Conservation (phyloP, 2,329 filamentous ascomycete species). For the Colletotrichum euphorbiae region DNA sequence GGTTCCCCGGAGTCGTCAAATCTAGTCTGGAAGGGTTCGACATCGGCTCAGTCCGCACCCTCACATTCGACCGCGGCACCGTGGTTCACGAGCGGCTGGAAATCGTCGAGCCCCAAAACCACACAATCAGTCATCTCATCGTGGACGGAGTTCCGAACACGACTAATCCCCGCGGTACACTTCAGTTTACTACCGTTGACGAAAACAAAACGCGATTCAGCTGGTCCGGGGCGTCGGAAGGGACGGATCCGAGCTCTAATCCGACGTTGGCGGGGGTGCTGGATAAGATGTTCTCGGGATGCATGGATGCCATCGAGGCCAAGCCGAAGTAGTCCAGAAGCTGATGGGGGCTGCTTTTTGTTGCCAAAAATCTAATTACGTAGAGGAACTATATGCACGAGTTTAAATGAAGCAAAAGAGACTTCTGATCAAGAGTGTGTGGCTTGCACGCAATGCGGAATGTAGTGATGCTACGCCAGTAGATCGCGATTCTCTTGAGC, state of each 20-base stretch:
- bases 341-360: not conserved
- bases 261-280: constrained; percentile 1
- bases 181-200: not conserved
- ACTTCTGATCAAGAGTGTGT: not conserved
- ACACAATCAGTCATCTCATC: constrained; percentile 21
- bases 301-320: constrained; percentile 9
- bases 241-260: constrained; percentile 20
- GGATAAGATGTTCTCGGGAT: constrained; percentile 18
- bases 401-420: not conserved
- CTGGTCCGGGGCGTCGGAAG: constrained; percentile 16
- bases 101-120: constrained; percentile 15
- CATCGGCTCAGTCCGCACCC: constrained; percentile 14
- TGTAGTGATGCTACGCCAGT: too few relatives aligned
- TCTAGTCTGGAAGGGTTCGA: constrained; percentile 26
- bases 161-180: constrained; percentile 12
- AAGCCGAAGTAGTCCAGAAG: too few relatives aligned
- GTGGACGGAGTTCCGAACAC: constrained; percentile 16
- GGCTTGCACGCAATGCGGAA: too few relatives aligned
- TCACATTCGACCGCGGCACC: constrained; percentile 17
- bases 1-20: constrained; percentile 25
- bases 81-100: constrained; percentile 22
- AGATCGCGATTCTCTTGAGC: too few relatives aligned
- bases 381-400: constrained; percentile 5
- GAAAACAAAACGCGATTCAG: constrained; percentile 11
- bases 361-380: not conserved